Evolutionary conservation across 768 basidiomycete species (phyloP), one percentile per base, ranked within the genome.

Genomic region (Pisolithus marmoratus): DNA sequence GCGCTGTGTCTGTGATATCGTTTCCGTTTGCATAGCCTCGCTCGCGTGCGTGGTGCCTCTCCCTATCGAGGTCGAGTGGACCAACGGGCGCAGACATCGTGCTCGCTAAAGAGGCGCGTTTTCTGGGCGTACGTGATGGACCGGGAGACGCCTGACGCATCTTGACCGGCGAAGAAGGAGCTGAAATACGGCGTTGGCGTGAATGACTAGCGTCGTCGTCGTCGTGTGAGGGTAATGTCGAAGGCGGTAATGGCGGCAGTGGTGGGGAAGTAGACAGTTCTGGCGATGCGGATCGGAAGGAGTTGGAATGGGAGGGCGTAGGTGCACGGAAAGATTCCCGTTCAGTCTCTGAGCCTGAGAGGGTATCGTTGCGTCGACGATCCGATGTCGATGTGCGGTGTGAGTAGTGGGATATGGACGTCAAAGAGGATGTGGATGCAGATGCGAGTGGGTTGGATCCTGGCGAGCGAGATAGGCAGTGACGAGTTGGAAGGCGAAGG

Each of bases 291-390:
- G 75, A 72, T 2, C 66, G 66, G 38, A 62, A 63, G n/a, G 63
- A 61, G 50, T 58, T 51, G 26, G 64, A 55, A 61, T 60, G 60
- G 43, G 71, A 59, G 54, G 68, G 63, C 50, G 65, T 54, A 15
- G 62, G 62, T 7, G 64, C 68, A 63, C 65, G 65, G 37, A 65
- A 59, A 37, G 74, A 77, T 66, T 90, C 87, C 41, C 86, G 81
- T 65, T 91, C 90, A 0, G 89, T 91, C 65, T 90, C 90, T 2
- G 87, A 90, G 29, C 89, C 89, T 7, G 88, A 90, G 49, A 76
- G 75, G 29, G 67, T 72, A 46, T 71, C 70, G 31, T 55, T 55
- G 41, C 57, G 67, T 59, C 53, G 68, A 57, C 8, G 58, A 41
- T 60, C 53, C 44, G 38, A 64, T 53, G 51, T 73, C 64, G 7